Evolutionary conservation across 2,329 filamentous ascomycete species (phyloP), one percentile per base, ranked within the genome.

Genomic region (Colletotrichum shisoi): DNA sequence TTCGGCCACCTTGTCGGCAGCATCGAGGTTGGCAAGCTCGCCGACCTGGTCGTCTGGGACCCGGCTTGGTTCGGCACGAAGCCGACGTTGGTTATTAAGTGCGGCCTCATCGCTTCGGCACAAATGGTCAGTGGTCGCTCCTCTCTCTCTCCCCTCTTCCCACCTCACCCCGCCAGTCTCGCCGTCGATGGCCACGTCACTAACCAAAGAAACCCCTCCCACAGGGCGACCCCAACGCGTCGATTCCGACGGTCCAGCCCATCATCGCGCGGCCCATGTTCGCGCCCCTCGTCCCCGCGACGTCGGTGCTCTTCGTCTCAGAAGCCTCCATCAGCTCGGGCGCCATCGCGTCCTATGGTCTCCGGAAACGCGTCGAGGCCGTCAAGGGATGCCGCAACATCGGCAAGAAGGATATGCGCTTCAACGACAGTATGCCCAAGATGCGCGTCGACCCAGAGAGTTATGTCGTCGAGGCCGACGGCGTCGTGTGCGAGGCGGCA

Each of bases 361-460:
- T 98, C 69, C 85, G 85, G 73, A 96, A 94, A 78, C 87, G 92
- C 53, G 81, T 97, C 70, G 92, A 95, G 80, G 82, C 92, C 3
- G 93, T 97, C 56, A 89, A 84, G 74, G 86, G 86, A 63, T 96
- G 93, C 77, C 84, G 94, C 67, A 85, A 78, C 39, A 85, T 97
- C 51, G 83, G 89, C 49, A 97, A 97, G 84, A 83, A 79, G 72
- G 91, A 97, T 78, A 97, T 97, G 93, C 93, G 92, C 75, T 94
- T 88, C 78, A 97, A 97, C 77, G 88, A 93, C 74, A 79, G 79
- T 62, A 93, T 88, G 87, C 94, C 94, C 15, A 87, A 84, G 80
- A 97, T 98, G 92, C 88, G 83, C 73, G 94, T 98, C 68, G 94
- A 98, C 77, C 91, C 94, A 5, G 94, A 98, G 84, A 89, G 86